Evolutionary conservation across 495 filamentous ascomycete species (phyloP).

Genomic region (Talaromyces thailandensis): DNA sequence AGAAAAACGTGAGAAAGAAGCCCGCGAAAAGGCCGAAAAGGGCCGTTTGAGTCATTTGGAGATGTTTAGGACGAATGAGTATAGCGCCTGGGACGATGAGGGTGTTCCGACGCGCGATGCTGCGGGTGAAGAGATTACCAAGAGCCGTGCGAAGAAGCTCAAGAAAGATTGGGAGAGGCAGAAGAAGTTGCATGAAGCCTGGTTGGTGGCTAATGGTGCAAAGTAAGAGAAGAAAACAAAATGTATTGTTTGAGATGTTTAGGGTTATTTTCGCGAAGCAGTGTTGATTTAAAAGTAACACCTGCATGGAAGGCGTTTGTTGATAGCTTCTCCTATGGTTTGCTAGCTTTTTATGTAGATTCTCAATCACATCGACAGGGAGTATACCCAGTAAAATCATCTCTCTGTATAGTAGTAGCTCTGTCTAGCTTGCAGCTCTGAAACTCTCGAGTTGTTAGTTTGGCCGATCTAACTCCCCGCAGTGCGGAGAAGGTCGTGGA

Average conservation of each 20-base stretch:
- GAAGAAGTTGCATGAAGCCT: constrained; percentile 75
- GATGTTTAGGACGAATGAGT: constrained; percentile 70
- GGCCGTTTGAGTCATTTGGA: constrained; percentile 59
- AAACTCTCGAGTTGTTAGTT: not conserved
- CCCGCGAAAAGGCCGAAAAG: constrained; percentile 55
- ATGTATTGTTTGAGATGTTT: not conserved
- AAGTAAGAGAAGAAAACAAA: not conserved
- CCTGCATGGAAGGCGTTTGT: not conserved
- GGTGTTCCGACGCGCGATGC: constrained; percentile 72
- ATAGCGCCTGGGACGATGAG: constrained; percentile 74
- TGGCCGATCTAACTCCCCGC: not conserved
- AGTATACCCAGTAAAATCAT: not conserved
- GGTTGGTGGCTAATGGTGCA: constrained; percentile 23
- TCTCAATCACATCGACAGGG: not conserved
- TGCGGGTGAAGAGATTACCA: constrained; percentile 72
- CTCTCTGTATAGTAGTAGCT: not conserved
- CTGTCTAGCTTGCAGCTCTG: not conserved
- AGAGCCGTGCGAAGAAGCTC: constrained; percentile 73
- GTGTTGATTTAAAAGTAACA: not conserved
- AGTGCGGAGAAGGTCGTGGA: constrained; percentile 1
- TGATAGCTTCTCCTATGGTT: not conserved
- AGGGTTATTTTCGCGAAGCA: not conserved
- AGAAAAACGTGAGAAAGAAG: constrained; percentile 44
- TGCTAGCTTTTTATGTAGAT: not conserved
- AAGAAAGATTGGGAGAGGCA: constrained; percentile 89